phyloP scores from a whole-genome alignment of 805 yeast species.

The Schwanniomyces occidentalis region DNA sequence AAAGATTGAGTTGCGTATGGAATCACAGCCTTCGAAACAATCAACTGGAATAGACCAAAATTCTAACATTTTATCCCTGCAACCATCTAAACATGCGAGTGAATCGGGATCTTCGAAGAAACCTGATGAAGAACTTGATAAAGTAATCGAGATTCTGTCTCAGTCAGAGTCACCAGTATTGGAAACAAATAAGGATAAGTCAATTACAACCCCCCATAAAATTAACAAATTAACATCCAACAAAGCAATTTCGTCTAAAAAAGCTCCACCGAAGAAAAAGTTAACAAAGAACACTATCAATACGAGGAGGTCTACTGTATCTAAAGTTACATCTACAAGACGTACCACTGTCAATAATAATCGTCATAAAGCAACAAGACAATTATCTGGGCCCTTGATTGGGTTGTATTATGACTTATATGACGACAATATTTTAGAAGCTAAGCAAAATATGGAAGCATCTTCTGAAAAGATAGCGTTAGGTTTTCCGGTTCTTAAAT shows the following conservation, averaged over 20 bases:
- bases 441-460: slow-evolving; percentile 13
- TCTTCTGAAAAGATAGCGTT: slow-evolving; percentile 30
- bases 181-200: too few species aligned
- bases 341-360: slow-evolving; percentile 34
- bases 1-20: not conserved
- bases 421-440: slow-evolving; percentile 33
- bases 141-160: too few species aligned
- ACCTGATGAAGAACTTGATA: not conserved
- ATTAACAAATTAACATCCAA: not conserved
- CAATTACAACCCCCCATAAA: too few species aligned
- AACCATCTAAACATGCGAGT: too few species aligned
- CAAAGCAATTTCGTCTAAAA: not conserved
- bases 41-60: too few species aligned
- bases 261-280: slow-evolving; percentile 1
- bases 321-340: slow-evolving; percentile 10
- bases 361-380: slow-evolving; percentile 29
- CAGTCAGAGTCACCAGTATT: too few species aligned
- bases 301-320: not conserved
- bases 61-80: too few species aligned
- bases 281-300: slow-evolving; percentile 2
- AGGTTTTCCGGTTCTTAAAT: slow-evolving; percentile 29
- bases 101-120: too few species aligned
- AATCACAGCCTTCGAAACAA: too few species aligned
- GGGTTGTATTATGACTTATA: slow-evolving; percentile 35
- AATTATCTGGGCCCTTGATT: slow-evolving; percentile 42